These are phyloP conservation scores for Micromonas commoda DNA, from an alignment of 139 green algal species.

Conservation along the genomic window DNA sequence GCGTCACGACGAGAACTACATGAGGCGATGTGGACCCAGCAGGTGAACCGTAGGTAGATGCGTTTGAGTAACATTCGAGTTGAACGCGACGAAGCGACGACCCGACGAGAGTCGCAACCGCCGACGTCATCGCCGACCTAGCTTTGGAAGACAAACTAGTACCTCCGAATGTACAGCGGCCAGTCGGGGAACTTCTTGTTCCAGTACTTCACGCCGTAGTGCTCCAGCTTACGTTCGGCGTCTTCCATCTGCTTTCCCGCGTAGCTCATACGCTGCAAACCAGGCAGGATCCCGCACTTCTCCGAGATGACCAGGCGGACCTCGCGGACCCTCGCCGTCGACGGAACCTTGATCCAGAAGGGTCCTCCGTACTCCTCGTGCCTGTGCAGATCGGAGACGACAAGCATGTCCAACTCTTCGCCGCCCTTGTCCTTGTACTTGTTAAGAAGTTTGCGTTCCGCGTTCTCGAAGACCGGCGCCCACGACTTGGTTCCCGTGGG, in stretches of 20 bases:
- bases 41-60: too few relatives aligned
- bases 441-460: too few relatives aligned
- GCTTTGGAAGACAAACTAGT: too few relatives aligned
- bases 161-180: constrained; percentile 61
- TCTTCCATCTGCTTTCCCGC: constrained; percentile 78
- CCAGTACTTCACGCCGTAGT: constrained; percentile 80
- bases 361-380: constrained; percentile 77
- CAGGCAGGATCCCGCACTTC: constrained; percentile 68
- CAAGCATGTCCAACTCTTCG: constrained; percentile 18
- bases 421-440: constrained; percentile 45
- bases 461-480: too few relatives aligned
- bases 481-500: too few relatives aligned
- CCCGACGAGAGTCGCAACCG: too few relatives aligned
- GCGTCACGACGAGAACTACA: too few relatives aligned
- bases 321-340: constrained; percentile 72
- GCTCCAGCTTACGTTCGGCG: constrained; percentile 77
- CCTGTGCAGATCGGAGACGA: constrained; percentile 56
- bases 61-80: too few relatives aligned
- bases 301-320: constrained; percentile 70
- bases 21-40: too few relatives aligned
- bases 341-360: constrained; percentile 61
- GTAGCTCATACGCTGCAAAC: constrained; percentile 65
- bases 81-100: too few relatives aligned
- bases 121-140: too few relatives aligned
- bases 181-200: constrained; percentile 79